Base-by-base conservation (phyloP, 1,139 yeast genomes). In the Yamadazyma conglobata region DNA sequence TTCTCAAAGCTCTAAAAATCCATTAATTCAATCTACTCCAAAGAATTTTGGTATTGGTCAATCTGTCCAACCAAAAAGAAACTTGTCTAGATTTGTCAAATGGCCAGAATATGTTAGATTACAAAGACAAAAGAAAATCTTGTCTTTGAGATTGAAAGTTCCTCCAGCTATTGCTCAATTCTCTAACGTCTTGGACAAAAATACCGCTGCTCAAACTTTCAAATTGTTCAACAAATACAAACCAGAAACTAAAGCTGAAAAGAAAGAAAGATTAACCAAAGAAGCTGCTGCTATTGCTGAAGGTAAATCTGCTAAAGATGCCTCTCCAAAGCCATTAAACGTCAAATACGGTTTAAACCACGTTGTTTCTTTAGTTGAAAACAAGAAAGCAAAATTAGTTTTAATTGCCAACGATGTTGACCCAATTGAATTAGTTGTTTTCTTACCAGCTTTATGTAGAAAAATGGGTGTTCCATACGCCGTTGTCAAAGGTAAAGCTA, bases 391-490 rank as follows among this genome's bases (percentile, higher is more conserved):
- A 55, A 85, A 87, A 70, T 79, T 89, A 58, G 96, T 89, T 49
- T 79, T 89, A 66, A 89, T 89, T 63, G 96, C 97, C 64, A 83
- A 89, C 75, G 97, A 89, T 57, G 97, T 89, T 59, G 97, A 89
- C 77, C 97, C 97, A 66, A 86, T 89, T 62, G 97, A 89, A 74
- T 78, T 89, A 64, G 97, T 89, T 55, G 75, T 89, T 52, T 89
- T 85, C 82, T 76, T 89, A 54, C 97, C 97, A 64, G 96, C 97
- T 69, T 80, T 89, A 62, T 89, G 96, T 78, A 86, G 91, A 77
- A 89, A 89, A 82, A 80, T 89, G 93, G 97, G 96, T 72, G 88
- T 89, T 53, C 97, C 97, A 65, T 89, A 88, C 77, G 96, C 96
- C 52, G 84, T 89, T 62, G 87, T 89, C 59, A 89, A 89, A 80